Evolutionary conservation across 192 early-diverging fungal species (phyloP).

Genomic region (Chytriomyces sp.): DNA sequence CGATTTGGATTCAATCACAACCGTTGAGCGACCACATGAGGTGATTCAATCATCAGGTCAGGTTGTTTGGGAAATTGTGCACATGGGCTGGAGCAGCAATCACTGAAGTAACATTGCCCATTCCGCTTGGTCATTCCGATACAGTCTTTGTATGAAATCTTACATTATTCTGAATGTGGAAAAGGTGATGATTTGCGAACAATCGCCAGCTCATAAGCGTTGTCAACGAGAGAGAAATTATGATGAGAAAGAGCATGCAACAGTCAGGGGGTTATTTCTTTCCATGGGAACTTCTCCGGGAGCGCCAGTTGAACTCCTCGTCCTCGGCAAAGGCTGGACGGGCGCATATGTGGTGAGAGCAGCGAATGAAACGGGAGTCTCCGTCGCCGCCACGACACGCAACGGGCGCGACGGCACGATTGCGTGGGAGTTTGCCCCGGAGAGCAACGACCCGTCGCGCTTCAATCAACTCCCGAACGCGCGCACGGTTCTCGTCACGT

Average conservation of each 20-base stretch:
- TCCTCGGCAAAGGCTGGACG: slow-evolving; percentile 50
- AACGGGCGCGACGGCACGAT: slow-evolving; percentile 58
- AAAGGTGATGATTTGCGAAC: no score
- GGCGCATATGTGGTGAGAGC: slow-evolving; percentile 38
- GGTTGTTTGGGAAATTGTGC: no score
- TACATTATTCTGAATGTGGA: no score
- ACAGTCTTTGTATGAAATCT: background rate
- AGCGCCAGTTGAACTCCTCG: slow-evolving; percentile 37
- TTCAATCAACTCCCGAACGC: slow-evolving; percentile 49
- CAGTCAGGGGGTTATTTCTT: no score
- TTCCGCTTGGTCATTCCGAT: no score
- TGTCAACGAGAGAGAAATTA: background rate
- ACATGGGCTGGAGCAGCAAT: no score
- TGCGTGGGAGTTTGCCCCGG: slow-evolving; percentile 47
- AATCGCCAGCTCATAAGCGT: background rate
- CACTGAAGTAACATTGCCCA: no score
- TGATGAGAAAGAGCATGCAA: background rate
- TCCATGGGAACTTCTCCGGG: no score
- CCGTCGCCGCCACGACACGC: slow-evolving; percentile 40
- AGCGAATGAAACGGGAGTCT: background rate
- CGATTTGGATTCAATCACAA: no score
- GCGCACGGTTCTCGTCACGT: slow-evolving; percentile 58
- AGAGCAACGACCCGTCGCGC: slow-evolving; percentile 10
- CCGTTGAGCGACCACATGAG: no score
- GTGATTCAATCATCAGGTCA: no score